Base-by-base conservation (phyloP, 495 filamentous ascomycete species). In the Pyrenula aspistea region DNA sequence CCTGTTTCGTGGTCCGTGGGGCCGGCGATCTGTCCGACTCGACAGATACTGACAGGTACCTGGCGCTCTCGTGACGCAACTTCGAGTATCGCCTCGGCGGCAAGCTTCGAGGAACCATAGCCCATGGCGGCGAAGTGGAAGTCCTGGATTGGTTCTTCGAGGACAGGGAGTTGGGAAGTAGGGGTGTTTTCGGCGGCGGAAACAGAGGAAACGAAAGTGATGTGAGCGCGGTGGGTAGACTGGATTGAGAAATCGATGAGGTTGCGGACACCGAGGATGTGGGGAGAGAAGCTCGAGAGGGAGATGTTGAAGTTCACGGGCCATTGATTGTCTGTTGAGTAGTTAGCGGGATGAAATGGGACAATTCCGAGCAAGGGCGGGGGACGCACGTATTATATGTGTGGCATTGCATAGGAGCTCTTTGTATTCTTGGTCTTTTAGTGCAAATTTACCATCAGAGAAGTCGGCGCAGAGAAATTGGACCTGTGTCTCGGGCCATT, bases 311-410 rank as follows among this genome's bases (percentile, higher is more conserved):
- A 85, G 65, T 85, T 75, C 24, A 85, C 81, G 0, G 73, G 75
- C 83, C 82, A 86, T 49, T 79, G 77, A 65, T 80, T 82, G 67
- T 85, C n/a, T n/a, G n/a, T n/a, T n/a, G n/a, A n/a, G n/a, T n/a
- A n/a, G n/a, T n/a, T n/a, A n/a, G n/a, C n/a, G n/a, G n/a, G n/a
- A n/a, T n/a, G n/a, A n/a, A n/a, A n/a, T n/a, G n/a, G n/a, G n/a
- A n/a, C n/a, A n/a, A n/a, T n/a, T n/a, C n/a, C n/a, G n/a, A n/a
- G n/a, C n/a, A n/a, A n/a, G n/a, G n/a, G n/a, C n/a, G n/a, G n/a
- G n/a, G n/a, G n/a, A n/a, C n/a, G n/a, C n/a, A n/a, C n/a, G 81
- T 59, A 83, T 79, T 24, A 85, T 68, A 19, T 73, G 72, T 50
- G 71, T 80, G 48, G 62, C 73, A 1, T 67, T 60, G 8, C 50